phyloP scores from a whole-genome alignment of 192 early-diverging fungal species.

The Chytriomyces sp. region DNA sequence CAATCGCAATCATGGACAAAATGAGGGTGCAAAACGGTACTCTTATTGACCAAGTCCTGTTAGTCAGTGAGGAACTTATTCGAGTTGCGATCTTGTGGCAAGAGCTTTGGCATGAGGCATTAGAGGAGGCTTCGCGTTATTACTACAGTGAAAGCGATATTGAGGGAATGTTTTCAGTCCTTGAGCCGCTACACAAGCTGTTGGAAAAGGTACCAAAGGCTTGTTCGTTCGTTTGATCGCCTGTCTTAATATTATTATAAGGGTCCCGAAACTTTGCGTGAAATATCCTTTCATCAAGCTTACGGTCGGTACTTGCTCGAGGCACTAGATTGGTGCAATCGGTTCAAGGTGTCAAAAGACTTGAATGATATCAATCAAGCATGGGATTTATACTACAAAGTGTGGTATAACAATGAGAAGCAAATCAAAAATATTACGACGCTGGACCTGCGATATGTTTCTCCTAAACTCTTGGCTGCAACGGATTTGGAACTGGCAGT shows the following conservation, averaged over 20 bases:
- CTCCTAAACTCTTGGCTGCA: conserved; percentile 73
- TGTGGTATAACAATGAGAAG: conserved; percentile 54
- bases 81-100: conserved; percentile 85
- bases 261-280: conserved; percentile 72
- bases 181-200: conserved; percentile 67
- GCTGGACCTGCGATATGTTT: conserved; percentile 75
- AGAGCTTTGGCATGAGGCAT: conserved; percentile 85
- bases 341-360: conserved; percentile 64
- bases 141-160: conserved; percentile 67
- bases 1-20: conserved; percentile 78
- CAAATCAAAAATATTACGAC: conserved; percentile 69
- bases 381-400: conserved; percentile 35
- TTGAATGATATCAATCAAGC: conserved; percentile 65
- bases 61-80: conserved; percentile 87
- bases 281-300: conserved; percentile 76
- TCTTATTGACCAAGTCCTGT: conserved; percentile 69
- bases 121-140: conserved; percentile 72
- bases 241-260: background rate
- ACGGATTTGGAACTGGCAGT: conserved; percentile 76
- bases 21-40: conserved; percentile 69
- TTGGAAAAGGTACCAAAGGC: conserved; percentile 26
- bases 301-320: conserved; percentile 74
- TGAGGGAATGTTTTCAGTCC: conserved; percentile 70
- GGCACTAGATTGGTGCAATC: conserved; percentile 71
- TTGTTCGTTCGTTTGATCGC: conserved; percentile 14